Evolutionary conservation across 179 eudicot species (phyloP).

Genomic region (Camellia oleifera): DNA sequence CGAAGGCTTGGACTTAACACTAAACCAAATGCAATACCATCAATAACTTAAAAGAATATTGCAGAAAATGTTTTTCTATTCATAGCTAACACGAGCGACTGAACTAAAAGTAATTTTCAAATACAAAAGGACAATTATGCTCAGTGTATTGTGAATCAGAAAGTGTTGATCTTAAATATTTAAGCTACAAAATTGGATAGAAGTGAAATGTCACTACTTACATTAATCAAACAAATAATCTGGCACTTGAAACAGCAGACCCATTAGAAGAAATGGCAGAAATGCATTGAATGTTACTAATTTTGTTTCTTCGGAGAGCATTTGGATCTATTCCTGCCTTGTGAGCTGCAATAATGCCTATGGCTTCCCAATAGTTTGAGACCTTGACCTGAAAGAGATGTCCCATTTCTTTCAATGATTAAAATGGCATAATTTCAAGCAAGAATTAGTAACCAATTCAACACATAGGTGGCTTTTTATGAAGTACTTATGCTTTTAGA

Average conservation of each 20-base stretch:
- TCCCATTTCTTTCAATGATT: neutral
- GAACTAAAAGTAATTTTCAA: neutral
- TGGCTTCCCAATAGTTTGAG: constrained; percentile 93
- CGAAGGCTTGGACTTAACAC: neutral
- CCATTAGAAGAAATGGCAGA: constrained; percentile 41
- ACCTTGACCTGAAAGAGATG: constrained; percentile 56
- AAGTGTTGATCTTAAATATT: neutral
- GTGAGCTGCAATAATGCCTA: constrained; percentile 89
- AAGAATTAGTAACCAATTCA: neutral
- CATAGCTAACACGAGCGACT: neutral
- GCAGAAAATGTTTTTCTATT: neutral
- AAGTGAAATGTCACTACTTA: constrained; percentile 2
- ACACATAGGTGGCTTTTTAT: neutral
- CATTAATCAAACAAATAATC: constrained; percentile 21
- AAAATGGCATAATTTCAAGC: neutral
- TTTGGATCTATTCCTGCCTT: constrained; percentile 88
- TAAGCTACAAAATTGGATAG: neutral
- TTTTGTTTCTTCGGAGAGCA: constrained; percentile 62
- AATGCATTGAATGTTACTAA: constrained; percentile 40
- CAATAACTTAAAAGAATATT: no score
- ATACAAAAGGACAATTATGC: neutral
- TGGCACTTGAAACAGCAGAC: constrained; percentile 24
- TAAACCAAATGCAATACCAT: neutral
- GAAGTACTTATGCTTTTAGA: no score
- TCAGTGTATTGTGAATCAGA: neutral